Conservation (phyloP, 495 filamentous ascomycete genomes). For the Durotheca rogersii region DNA sequence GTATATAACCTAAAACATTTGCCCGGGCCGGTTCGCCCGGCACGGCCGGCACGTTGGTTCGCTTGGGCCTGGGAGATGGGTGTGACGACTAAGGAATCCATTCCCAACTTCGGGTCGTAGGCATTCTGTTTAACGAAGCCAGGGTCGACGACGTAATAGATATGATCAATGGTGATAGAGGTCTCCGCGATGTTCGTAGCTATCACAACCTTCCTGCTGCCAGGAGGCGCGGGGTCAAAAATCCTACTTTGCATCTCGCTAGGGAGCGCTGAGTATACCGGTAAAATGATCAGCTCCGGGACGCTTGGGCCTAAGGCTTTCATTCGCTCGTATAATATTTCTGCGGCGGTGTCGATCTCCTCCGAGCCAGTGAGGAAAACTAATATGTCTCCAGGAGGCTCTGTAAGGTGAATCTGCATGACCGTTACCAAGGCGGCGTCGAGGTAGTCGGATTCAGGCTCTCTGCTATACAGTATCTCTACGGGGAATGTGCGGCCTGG, state of each 20-base stretch:
- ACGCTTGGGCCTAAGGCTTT: slow-evolving; percentile 89
- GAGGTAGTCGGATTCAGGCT: slow-evolving; percentile 94
- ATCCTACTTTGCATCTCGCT: slow-evolving; percentile 92
- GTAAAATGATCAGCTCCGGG: slow-evolving; percentile 88
- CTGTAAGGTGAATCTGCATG: slow-evolving; percentile 96
- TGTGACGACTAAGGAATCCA: slow-evolving; percentile 94
- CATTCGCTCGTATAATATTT: slow-evolving; percentile 93
- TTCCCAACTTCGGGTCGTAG: slow-evolving; percentile 94
- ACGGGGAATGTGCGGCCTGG: slow-evolving; percentile 94
- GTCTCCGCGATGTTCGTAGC: slow-evolving; percentile 99
- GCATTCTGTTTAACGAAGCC: slow-evolving; percentile 98
- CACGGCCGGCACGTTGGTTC: slow-evolving; percentile 89
- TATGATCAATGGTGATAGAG: slow-evolving; percentile 93
- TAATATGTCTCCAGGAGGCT: slow-evolving; percentile 88
- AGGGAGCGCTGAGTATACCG: slow-evolving; percentile 90
- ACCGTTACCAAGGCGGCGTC: slow-evolving; percentile 93
- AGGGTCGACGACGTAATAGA: slow-evolving; percentile 96
- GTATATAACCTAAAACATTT: slow-evolving; percentile 98
- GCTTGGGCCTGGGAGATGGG: slow-evolving; percentile 97
- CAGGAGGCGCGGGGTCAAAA: slow-evolving; percentile 89
- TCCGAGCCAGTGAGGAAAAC: slow-evolving; percentile 96
- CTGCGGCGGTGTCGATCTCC: slow-evolving; percentile 94
- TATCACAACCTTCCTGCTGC: slow-evolving; percentile 92
- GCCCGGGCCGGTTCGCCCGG: slow-evolving; percentile 90
- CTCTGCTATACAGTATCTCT: slow-evolving; percentile 88